Percentiles rank a stretch among this genome's conserved stretches.
These are phyloP conservation scores for Gynostemma pentaphyllum DNA, from an alignment of 306 rosid genomes.

Conservation along the genomic window DNA sequence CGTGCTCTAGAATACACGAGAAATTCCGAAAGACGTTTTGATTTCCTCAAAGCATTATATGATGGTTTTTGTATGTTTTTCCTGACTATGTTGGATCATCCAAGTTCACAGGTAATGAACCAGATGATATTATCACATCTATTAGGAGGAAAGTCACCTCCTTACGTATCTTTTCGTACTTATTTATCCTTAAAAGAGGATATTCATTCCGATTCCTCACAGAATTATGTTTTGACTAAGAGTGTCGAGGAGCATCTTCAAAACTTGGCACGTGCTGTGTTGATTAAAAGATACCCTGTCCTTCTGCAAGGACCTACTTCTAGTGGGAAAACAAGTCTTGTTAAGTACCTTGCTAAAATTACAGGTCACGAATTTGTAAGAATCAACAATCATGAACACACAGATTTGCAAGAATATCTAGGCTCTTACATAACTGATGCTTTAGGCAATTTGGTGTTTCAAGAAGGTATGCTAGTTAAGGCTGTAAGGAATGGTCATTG, in stretches of 20 bases:
- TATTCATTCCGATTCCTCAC: conserved; percentile 14
- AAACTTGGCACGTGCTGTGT: conserved; percentile 69
- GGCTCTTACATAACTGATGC: conserved; percentile 74
- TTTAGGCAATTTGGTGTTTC: conserved; percentile 75
- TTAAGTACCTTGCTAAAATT: conserved; percentile 65
- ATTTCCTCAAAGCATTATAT: conserved; percentile 51
- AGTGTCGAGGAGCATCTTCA: conserved; percentile 70
- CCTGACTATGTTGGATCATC: conserved; percentile 57
- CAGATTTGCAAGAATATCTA: conserved; percentile 91
- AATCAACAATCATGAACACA: conserved; percentile 94
- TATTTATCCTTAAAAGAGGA: conserved; percentile 26
- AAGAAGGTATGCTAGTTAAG: conserved; percentile 81
- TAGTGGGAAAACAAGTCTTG: conserved; percentile 95
- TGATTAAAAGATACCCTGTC: conserved; percentile 66
- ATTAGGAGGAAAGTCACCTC: conserved; percentile 39
- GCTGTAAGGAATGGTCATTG: conserved; percentile 83
- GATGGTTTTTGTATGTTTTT: conserved; percentile 94
- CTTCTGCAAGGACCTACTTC: conserved; percentile 97
- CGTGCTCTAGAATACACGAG: conserved; percentile 77
- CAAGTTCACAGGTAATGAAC: conserved; percentile 57
- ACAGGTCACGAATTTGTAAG: conserved; percentile 78
- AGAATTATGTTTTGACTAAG: conserved; percentile 44
- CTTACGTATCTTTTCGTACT: conserved; percentile 26
- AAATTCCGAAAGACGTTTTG: conserved; percentile 50
- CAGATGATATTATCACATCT: conserved; percentile 37